Conservation (phyloP, 2,329 filamentous ascomycete species). For the Monilinia aucupariae region DNA sequence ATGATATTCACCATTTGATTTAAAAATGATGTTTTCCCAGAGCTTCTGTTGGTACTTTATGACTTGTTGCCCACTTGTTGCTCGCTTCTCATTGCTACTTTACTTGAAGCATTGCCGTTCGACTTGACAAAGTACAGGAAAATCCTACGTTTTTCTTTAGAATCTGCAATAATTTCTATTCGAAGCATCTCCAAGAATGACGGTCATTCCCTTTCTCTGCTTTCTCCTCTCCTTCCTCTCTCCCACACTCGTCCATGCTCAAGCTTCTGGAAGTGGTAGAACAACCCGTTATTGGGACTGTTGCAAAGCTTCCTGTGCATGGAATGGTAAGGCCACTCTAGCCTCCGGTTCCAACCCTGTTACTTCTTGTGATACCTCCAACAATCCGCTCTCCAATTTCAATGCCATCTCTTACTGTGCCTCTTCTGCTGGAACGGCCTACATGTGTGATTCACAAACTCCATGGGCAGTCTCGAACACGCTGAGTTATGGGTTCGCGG, state of each 20-base stretch:
- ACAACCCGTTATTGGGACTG: slow-evolving; percentile 57
- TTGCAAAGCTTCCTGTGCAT: slow-evolving; percentile 64
- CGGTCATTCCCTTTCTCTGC: background rate
- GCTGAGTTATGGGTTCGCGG: slow-evolving; percentile 59
- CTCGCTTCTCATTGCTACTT: background rate
- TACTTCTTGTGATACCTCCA: slow-evolving; percentile 38
- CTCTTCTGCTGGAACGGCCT: slow-evolving; percentile 46
- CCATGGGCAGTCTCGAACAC: slow-evolving; percentile 56
- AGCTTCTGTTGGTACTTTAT: background rate
- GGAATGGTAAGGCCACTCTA: slow-evolving; percentile 53
- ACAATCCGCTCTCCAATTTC: slow-evolving; percentile 48
- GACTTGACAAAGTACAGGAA: background rate
- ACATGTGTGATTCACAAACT: slow-evolving; percentile 55
- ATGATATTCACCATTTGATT: background rate
- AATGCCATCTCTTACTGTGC: slow-evolving; percentile 49
- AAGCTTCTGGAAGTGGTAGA: slow-evolving; percentile 25
- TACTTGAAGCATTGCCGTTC: background rate
- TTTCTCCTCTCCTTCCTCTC: slow-evolving; percentile 23
- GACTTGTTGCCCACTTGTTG: background rate
- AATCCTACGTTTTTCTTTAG: background rate
- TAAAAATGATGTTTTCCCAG: background rate
- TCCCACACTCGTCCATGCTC: slow-evolving; percentile 21
- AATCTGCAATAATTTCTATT: background rate
- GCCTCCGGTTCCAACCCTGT: slow-evolving; percentile 29
- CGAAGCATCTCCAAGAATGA: background rate